Evolutionary conservation across 2,329 filamentous ascomycete species (phyloP), one percentile per base, ranked within the genome.

Genomic region (Cladosporium sp.): DNA sequence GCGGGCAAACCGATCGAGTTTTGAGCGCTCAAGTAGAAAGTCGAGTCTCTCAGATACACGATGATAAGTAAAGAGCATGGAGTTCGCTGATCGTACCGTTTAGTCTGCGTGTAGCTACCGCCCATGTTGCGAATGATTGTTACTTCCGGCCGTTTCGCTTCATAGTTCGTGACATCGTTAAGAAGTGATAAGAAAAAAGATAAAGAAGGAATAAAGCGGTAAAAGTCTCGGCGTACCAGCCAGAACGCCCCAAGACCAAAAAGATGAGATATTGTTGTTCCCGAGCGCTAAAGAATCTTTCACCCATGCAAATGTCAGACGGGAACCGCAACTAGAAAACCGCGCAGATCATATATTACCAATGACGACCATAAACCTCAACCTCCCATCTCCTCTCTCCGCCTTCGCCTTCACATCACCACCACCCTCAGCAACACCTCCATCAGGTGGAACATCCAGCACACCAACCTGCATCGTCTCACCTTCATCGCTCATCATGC

Each of bases 291-390:
- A 3, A 21, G 4, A 21, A 18, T 1, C 31, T 1, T 11, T 33
- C 31, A 33, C 31, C 31, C 2, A 11, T 33, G 40, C 40, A 21
- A 26, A 26, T 26, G 23, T 26, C 23, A 26, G 23, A 26, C 23
- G 23, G 23, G 23, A 26, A 26, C 23, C 23, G 23, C 23, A 26
- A 26, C 23, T 26, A 37, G 4, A 37, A n/a, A 44, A 44, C 5
- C 8, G 11, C 21, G 21, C 35, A 44, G 31, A 23, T 76, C 69
- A 80, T 55, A 80, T 73, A 74, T 83, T 84, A 68, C 85, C 85
- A 75, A 86, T 84, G 18, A 86, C 84, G 61, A 86, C 83, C 84
- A 86, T 86, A 69, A 86, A 87, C 72, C 85, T 77, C 73, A 87
- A 74, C 69, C 80, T 81, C 4, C 82, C 82, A 66, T 85, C 83